phyloP scores from a whole-genome alignment of 768 basidiomycete species.

The Cystoderma amianthinum region DNA sequence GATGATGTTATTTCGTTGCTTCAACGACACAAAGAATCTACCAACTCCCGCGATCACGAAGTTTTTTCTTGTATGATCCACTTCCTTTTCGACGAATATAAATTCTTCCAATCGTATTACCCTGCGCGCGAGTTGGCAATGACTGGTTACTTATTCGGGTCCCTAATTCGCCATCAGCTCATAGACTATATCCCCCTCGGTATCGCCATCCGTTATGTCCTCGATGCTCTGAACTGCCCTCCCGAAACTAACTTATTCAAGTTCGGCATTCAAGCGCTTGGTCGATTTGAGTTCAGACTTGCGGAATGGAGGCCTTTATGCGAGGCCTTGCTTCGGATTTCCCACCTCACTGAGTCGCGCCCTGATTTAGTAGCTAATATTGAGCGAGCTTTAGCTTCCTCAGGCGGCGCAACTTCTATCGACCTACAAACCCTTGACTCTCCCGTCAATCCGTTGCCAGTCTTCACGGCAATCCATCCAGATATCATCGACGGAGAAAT shows the following conservation, averaged over 20 bases:
- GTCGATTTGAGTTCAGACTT: constrained; percentile 81
- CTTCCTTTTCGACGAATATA: constrained; percentile 99
- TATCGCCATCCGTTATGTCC: constrained; percentile 93
- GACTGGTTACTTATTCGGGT: constrained; percentile 95
- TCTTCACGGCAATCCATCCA: constrained; percentile 76
- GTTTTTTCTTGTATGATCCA: constrained; percentile 99
- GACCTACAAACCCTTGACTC: constrained; percentile 23
- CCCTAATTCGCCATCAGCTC: constrained; percentile 88
- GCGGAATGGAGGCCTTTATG: constrained; percentile 92
- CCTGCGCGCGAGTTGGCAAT: constrained; percentile 91
- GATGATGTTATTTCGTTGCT: constrained; percentile 91
- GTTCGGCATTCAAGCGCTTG: constrained; percentile 89
- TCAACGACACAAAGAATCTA: constrained; percentile 77
- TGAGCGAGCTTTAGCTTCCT: constrained; percentile 59
- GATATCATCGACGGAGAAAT: constrained; percentile 59
- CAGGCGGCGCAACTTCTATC: constrained; percentile 34
- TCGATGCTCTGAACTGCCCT: constrained; percentile 88
- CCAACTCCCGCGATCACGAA: constrained; percentile 83
- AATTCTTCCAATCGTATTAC: constrained; percentile 96
- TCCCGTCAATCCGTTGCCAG: constrained; percentile 36
- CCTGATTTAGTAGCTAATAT: constrained; percentile 74
- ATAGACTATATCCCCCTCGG: constrained; percentile 92
- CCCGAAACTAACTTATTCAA: constrained; percentile 92
- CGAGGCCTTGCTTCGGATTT: constrained; percentile 80
- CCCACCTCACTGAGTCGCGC: constrained; percentile 77